A percentile compares a stretch with the other conserved stretches of the same genome.
These are phyloP conservation scores for Colletotrichum karsti DNA, from an alignment of 2,329 filamentous ascomycete genomes.

Conservation along the genomic window DNA sequence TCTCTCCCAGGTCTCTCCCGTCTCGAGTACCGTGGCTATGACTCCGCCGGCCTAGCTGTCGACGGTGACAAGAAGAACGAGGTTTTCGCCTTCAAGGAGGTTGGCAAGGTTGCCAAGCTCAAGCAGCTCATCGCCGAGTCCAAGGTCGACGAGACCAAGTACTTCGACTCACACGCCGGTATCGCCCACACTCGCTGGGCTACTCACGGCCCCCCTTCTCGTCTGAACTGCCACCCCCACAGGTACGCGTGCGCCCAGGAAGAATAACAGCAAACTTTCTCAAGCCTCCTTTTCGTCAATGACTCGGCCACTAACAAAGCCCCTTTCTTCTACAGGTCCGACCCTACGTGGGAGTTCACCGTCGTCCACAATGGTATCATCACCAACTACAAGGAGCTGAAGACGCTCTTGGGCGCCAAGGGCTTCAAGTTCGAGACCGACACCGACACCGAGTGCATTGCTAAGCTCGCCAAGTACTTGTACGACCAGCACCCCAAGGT, in stretches of 20 bases:
- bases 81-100: slow-evolving; percentile 97
- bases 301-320: slow-evolving; percentile 24
- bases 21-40: slow-evolving; percentile 98
- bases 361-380: slow-evolving; percentile 99
- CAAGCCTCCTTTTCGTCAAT: neutral
- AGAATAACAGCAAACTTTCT: slow-evolving; percentile 13
- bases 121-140: slow-evolving; percentile 89
- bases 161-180: slow-evolving; percentile 97
- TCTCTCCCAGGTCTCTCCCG: slow-evolving; percentile 78
- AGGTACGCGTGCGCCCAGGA: slow-evolving; percentile 66
- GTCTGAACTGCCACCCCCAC: slow-evolving; percentile 97
- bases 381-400: slow-evolving; percentile 99
- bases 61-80: slow-evolving; percentile 99
- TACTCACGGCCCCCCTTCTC: slow-evolving; percentile 93
- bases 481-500: slow-evolving; percentile 94
- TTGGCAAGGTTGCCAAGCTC: slow-evolving; percentile 98
- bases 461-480: slow-evolving; percentile 98
- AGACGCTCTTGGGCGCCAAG: slow-evolving; percentile 90
- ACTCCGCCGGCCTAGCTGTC: slow-evolving; percentile 94
- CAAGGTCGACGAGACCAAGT: slow-evolving; percentile 86
- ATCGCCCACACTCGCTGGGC: slow-evolving; percentile 99
- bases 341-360: slow-evolving; percentile 93
- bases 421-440: slow-evolving; percentile 99
- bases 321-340: slow-evolving; percentile 75
- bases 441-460: slow-evolving; percentile 99